Evolutionary conservation across 179 eudicot genomes (phyloP).

Genomic region (Patellifolia procumbens): DNA sequence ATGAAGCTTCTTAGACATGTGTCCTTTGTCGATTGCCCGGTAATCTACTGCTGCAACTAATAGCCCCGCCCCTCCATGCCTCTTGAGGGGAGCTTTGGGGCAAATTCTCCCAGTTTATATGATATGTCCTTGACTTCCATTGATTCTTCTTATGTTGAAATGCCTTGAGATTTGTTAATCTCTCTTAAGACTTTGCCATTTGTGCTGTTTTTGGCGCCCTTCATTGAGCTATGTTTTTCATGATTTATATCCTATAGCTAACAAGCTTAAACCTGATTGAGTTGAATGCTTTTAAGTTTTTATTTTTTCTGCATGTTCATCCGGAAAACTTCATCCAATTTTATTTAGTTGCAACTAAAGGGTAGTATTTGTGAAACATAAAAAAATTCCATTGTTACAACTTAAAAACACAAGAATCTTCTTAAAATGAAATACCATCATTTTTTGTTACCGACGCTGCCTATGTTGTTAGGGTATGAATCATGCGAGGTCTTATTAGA

Average conservation of each 20-base stretch:
- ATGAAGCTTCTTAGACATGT: slow-evolving; percentile 95
- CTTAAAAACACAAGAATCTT: not conserved
- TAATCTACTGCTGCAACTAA: slow-evolving; percentile 29
- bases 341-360: too few species aligned
- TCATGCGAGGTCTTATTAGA: too few species aligned
- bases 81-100: not conserved
- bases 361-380: too few species aligned
- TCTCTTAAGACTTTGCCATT: not conserved
- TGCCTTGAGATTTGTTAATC: not conserved
- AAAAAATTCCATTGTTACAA: too few species aligned
- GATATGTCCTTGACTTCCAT: not conserved
- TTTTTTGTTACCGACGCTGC: too few species aligned
- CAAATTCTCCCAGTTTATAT: not conserved
- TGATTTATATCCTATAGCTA: not conserved
- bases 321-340: not conserved
- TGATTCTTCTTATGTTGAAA: too few species aligned
- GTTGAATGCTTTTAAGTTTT: not conserved
- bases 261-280: not conserved
- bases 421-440: too few species aligned
- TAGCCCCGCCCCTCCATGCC: not conserved
- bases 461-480: not conserved
- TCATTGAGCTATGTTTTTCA: not conserved
- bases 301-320: not conserved
- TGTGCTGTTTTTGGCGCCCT: not conserved
- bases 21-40: slow-evolving; percentile 97